Conservation (phyloP, 192 early-diverging fungal species). For the Linnemannia hyalina region DNA sequence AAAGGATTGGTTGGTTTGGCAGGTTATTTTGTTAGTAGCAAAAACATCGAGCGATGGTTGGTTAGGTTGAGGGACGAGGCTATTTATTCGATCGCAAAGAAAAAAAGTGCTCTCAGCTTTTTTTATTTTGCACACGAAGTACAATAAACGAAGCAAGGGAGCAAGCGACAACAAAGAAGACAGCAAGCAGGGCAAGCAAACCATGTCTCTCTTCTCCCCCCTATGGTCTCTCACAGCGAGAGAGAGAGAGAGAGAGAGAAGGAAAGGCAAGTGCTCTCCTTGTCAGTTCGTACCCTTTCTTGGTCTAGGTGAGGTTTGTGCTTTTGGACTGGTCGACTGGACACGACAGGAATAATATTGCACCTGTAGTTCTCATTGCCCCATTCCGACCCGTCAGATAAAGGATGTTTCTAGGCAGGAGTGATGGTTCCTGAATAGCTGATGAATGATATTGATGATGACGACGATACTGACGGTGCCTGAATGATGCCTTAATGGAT, state of each 20-base stretch:
- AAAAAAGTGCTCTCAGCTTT: neutral
- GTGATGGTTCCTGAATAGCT: neutral
- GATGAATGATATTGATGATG: neutral
- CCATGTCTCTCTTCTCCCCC: neutral
- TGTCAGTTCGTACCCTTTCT: neutral
- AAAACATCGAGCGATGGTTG: neutral
- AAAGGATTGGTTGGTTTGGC: neutral
- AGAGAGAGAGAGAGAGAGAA: neutral
- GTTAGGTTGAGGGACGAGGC: neutral
- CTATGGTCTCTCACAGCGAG: neutral
- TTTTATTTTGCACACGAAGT: neutral
- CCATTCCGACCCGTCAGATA: too few species aligned
- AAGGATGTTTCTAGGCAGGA: neutral
- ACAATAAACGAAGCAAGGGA: neutral
- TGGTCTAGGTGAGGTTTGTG: neutral
- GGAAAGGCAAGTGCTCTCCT: neutral
- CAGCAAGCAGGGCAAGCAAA: neutral
- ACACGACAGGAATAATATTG: neutral
- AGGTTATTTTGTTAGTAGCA: neutral
- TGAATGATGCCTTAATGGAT: neutral
- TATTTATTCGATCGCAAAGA: slow-evolving; percentile 5
- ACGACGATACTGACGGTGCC: neutral
- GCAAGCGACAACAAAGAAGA: neutral
- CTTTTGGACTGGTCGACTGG: neutral
- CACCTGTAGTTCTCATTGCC: too few species aligned